Evolutionary conservation across 805 yeast species (phyloP).

Genomic region (Metschnikowia peoriensis): DNA sequence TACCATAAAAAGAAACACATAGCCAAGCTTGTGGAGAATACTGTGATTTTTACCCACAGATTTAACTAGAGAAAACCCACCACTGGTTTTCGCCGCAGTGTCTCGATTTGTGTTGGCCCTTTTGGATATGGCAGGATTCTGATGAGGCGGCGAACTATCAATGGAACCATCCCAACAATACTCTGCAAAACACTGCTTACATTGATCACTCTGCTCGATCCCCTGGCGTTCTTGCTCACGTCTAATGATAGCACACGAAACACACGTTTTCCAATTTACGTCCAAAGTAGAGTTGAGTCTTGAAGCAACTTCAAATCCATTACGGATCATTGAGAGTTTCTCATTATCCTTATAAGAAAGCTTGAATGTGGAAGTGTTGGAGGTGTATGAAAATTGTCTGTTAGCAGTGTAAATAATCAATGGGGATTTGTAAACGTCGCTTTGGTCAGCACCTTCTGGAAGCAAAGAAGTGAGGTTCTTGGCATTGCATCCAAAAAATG

Average conservation of each 20-base stretch:
- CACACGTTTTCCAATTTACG: constrained; percentile 66
- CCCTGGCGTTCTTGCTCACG: constrained; percentile 72
- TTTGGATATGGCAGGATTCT: constrained; percentile 42
- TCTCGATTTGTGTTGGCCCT: constrained; percentile 28
- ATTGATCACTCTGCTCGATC: constrained; percentile 60
- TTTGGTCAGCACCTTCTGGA: constrained; percentile 12
- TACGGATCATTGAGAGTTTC: constrained; percentile 24
- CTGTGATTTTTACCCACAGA: constrained; percentile 3
- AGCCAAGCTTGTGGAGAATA: constrained; percentile 19
- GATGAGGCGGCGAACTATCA: constrained; percentile 18
- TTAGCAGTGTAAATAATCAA: constrained; percentile 31
- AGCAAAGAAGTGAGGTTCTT: constrained; percentile 23
- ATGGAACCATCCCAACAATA: constrained; percentile 74
- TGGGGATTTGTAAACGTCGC: constrained; percentile 19
- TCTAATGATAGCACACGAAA: constrained; percentile 80
- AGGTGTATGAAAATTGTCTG: constrained; percentile 27
- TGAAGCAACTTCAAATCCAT: constrained; percentile 28
- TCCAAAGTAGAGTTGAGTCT: constrained; percentile 63
- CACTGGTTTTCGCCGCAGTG: constrained; percentile 21
- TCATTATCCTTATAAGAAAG: constrained; percentile 26
- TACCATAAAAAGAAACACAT: constrained; percentile 19
- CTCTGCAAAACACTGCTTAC: constrained; percentile 63
- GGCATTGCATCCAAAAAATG: constrained; percentile 30
- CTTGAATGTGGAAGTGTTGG: constrained; percentile 30
- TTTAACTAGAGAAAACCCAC: constrained; percentile 16